Percentiles rank a stretch among this genome's conserved stretches.
phyloP scores from a whole-genome alignment of 2,329 filamentous ascomycete genomes.

The Parastagonospora avenae region DNA sequence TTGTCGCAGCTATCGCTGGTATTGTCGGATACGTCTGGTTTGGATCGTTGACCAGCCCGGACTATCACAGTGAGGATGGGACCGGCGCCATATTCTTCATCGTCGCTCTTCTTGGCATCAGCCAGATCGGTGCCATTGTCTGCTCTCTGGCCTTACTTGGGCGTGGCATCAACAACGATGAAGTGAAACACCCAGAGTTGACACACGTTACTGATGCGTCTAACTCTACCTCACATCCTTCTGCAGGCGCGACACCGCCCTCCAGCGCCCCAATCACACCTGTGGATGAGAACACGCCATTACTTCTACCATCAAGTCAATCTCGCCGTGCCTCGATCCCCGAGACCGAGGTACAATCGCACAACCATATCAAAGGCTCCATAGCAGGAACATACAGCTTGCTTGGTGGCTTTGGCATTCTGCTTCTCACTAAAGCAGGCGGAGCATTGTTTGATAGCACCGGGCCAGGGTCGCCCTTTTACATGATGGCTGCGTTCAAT shows the following conservation, averaged over 20 bases:
- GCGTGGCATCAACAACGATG: constrained; percentile 70
- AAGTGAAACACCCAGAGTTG: constrained; percentile 19
- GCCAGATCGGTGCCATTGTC: constrained; percentile 95
- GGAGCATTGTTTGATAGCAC: constrained; percentile 82
- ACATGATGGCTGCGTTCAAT: constrained; percentile 92
- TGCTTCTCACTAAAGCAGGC: constrained; percentile 89
- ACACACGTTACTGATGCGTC: constrained; percentile 8
- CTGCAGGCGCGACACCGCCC: constrained; percentile 41
- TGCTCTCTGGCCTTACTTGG: constrained; percentile 90
- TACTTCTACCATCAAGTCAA: constrained; percentile 22
- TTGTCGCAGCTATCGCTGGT: constrained; percentile 73
- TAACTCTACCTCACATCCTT: constrained; percentile 32
- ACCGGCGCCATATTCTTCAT: constrained; percentile 73
- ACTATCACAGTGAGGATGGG: constrained; percentile 72
- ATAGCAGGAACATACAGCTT: constrained; percentile 95
- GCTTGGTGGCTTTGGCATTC: constrained; percentile 85
- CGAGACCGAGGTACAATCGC: constrained; percentile 28
- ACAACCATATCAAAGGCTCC: constrained; percentile 79
- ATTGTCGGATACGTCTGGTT: constrained; percentile 79
- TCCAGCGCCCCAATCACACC: constrained; percentile 37
- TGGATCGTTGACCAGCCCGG: constrained; percentile 76
- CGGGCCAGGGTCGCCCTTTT: constrained; percentile 82
- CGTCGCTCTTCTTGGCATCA: constrained; percentile 82
- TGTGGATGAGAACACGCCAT: constrained; percentile 33
- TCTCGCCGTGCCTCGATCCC: constrained; percentile 11